These are phyloP conservation scores for Chlorophyllum brunneum DNA, from an alignment of 768 basidiomycete species.

Conservation along the genomic window DNA sequence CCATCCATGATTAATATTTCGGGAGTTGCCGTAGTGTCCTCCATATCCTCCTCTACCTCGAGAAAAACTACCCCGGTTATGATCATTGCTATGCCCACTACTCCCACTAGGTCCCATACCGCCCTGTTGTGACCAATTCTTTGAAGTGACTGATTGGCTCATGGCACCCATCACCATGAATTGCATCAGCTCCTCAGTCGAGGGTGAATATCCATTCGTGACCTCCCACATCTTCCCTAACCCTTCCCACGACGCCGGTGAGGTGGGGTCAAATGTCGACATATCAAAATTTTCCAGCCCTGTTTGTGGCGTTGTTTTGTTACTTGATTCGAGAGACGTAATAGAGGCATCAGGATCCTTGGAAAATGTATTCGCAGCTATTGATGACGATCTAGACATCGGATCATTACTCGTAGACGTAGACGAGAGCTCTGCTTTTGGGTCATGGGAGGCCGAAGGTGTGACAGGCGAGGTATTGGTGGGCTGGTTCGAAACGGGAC, in stretches of 20 bases:
- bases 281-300: slow-evolving; percentile 71
- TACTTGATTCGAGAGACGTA: slow-evolving; percentile 22
- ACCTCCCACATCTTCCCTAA: slow-evolving; percentile 76
- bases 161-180: slow-evolving; percentile 45
- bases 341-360: slow-evolving; percentile 39
- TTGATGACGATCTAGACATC: slow-evolving; percentile 39
- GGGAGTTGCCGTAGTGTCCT: slow-evolving; percentile 45
- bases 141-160: not conserved
- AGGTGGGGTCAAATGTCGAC: slow-evolving; percentile 68
- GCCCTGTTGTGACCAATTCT: slow-evolving; percentile 14
- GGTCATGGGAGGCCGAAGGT: slow-evolving; percentile 21
- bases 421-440: slow-evolving; percentile 33
- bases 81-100: slow-evolving; percentile 14
- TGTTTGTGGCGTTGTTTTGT: slow-evolving; percentile 29
- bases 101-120: slow-evolving; percentile 13
- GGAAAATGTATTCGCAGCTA: slow-evolving; percentile 59
- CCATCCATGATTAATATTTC: slow-evolving; percentile 36
- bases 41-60: slow-evolving; percentile 39
- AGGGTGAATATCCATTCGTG: slow-evolving; percentile 63
- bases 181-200: slow-evolving; percentile 75
- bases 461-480: slow-evolving; percentile 25
- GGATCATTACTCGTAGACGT: slow-evolving; percentile 42
- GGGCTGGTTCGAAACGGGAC: slow-evolving; percentile 16
- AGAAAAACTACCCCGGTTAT: slow-evolving; percentile 18
- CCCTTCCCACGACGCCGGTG: slow-evolving; percentile 74